Percentiles rank a stretch among this genome's conserved stretches.
Conservation (phyloP, 495 filamentous ascomycete genomes). For the Penicillium roqueforti region DNA sequence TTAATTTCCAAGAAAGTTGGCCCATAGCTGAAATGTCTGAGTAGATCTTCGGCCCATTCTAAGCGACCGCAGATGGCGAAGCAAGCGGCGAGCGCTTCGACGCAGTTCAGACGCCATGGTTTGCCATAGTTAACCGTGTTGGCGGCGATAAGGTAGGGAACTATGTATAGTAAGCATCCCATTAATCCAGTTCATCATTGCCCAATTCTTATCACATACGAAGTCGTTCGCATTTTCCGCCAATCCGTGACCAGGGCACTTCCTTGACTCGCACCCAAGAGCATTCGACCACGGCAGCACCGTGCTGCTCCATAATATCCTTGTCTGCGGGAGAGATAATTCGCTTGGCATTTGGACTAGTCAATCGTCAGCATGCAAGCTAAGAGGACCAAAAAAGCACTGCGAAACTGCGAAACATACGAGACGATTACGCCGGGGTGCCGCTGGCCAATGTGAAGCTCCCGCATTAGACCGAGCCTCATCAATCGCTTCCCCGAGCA, state of each 20-base stretch:
- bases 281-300: conserved; percentile 94
- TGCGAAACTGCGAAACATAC: conserved; percentile 34
- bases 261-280: conserved; percentile 92
- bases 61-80: conserved; percentile 88
- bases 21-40: conserved; percentile 85
- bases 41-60: conserved; percentile 82
- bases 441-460: conserved; percentile 85
- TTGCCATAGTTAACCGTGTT: conserved; percentile 97
- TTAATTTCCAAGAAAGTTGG: conserved; percentile 87
- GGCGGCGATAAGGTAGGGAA: conserved; percentile 93
- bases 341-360: conserved; percentile 80
- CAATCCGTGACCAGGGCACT: conserved; percentile 85
- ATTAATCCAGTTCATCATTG: neutral
- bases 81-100: conserved; percentile 86
- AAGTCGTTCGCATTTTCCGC: conserved; percentile 89
- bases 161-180: conserved; percentile 22
- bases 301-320: conserved; percentile 76
- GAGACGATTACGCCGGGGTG: conserved; percentile 88
- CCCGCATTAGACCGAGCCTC: conserved; percentile 86
- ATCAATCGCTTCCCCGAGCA: conserved; percentile 95
- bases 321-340: conserved; percentile 77
- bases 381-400: conserved; percentile 3
- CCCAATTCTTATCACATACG: conserved; percentile 35
- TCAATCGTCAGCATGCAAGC: conserved; percentile 11
- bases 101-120: conserved; percentile 91